Conservation (phyloP, 345 rosid species). For the Aurinia saxatilis region DNA sequence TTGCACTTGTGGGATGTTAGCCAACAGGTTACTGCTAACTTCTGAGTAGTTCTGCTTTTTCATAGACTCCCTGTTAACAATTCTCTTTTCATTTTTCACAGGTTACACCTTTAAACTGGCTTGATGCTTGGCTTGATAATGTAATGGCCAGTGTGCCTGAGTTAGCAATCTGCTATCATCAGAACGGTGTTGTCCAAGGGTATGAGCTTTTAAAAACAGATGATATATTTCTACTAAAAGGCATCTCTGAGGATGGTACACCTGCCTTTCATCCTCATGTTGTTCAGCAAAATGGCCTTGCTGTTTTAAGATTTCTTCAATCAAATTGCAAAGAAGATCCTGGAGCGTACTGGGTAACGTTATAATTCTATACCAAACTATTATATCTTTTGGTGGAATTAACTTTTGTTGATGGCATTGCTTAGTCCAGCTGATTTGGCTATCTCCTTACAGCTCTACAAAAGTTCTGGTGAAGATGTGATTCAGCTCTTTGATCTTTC, state of each 20-base stretch:
- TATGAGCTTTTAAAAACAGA: conserved; percentile 96
- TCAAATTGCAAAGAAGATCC: conserved; percentile 97
- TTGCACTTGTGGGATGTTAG: conserved; percentile 86
- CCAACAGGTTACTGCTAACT: conserved; percentile 49
- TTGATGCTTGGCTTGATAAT: conserved; percentile 98
- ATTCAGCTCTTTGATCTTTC: conserved; percentile 94
- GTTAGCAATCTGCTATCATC: conserved; percentile 93
- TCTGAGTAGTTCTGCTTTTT: conserved; percentile 2
- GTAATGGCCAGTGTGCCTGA: conserved; percentile 98
- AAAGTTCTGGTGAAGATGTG: conserved; percentile 87
- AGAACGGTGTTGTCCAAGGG: conserved; percentile 86
- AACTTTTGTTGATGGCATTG: not conserved
- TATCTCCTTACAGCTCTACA: conserved; percentile 57
- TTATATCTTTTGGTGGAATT: not conserved
- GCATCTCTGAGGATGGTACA: conserved; percentile 85
- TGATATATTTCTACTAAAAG: conserved; percentile 80
- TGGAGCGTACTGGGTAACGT: conserved; percentile 87
- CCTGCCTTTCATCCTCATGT: conserved; percentile 96
- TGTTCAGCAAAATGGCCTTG: conserved; percentile 89
- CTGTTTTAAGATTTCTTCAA: conserved; percentile 89
- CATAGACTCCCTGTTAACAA: not conserved
- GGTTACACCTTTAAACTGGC: conserved; percentile 95
- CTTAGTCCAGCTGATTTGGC: not conserved
- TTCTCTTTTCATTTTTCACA: conserved; percentile 17
- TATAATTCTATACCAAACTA: not conserved